A percentile compares a stretch with the other conserved stretches of the same genome.
Conservation (phyloP, 768 basidiomycete genomes). For the Grammothele lineata region DNA sequence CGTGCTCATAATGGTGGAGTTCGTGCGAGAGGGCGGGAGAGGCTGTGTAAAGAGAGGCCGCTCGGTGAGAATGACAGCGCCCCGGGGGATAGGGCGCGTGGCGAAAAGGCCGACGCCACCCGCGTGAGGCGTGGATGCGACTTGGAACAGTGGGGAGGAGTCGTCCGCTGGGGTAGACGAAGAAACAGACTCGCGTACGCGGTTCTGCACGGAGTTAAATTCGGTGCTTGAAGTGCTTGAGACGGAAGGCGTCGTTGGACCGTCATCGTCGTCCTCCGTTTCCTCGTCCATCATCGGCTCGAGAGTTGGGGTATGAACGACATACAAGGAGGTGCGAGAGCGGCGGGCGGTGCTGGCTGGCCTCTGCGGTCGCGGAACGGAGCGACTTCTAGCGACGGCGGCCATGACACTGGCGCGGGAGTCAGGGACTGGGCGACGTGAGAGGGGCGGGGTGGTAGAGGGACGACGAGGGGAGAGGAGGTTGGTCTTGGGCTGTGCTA, state of each 20-base stretch:
- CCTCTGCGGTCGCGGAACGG: neutral
- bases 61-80: slow-evolving; percentile 25
- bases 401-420: neutral
- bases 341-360: neutral
- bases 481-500: too few relatives aligned
- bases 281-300: slow-evolving; percentile 12
- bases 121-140: slow-evolving; percentile 4
- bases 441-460: too few relatives aligned
- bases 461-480: too few relatives aligned
- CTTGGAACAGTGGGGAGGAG: slow-evolving; percentile 12
- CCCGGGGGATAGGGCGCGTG: slow-evolving; percentile 19
- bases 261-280: slow-evolving; percentile 8
- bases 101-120: slow-evolving; percentile 28
- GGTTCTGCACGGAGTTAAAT: neutral
- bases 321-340: slow-evolving; percentile 9
- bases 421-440: too few relatives aligned
- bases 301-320: slow-evolving; percentile 10
- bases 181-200: slow-evolving; percentile 3
- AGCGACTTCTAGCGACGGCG: slow-evolving; percentile 1
- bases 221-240: neutral
- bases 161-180: slow-evolving; percentile 4
- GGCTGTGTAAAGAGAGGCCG: slow-evolving; percentile 24
- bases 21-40: slow-evolving; percentile 9
- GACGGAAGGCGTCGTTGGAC: neutral
- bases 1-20: slow-evolving; percentile 21